Evolutionary conservation across 106 monocot species (phyloP), one percentile per base, ranked within the genome.

Genomic region (Vanilla planifolia): DNA sequence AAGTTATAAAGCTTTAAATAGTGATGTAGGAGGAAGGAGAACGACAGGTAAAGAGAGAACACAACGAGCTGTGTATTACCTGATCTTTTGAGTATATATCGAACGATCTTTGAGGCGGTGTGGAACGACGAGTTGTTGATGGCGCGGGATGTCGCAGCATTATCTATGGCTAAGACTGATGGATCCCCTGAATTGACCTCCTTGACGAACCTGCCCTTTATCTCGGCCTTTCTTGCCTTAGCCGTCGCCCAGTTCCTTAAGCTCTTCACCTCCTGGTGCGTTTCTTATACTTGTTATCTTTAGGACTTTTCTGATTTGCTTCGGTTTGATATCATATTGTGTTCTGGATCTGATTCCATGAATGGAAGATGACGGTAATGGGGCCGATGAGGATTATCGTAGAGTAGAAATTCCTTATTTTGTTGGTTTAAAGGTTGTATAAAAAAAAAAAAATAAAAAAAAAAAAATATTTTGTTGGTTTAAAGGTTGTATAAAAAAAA

Each of bases 201-300:
- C 19, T 45, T 78, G 20, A 65, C 69, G 43, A 83, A 83, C 50
- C 71, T 84, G 5, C 83, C 83, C 26, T 71, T 84, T 41, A 37
- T 79, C 35, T 75, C 83, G 41, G 74, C 83, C 16, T 60, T 75
- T 42, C 71, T 84, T 59, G 83, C 83, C 26, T 84, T 78, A 42
- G 71, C 71, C 23, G 53, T 75, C 21, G 83, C 83, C 35, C 83
- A 84, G 35, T 72, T 84, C 60, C 83, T 84, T 47, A 84, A 84
- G 61, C 25, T 84, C 67, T 79, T 84, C 64, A 84, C 83, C 27
- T 75, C 67, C 36, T 84, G 83, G 83, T 84, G 27, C 65, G 63
- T 35, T 35, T 19, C 19, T 21, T 33, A 32, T 55, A n/a, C 16
- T 55, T 55, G n/a, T 55, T 33, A 0, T 55, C 17, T 19, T 5